These are phyloP conservation scores for Aspergillus nanangensis DNA, from an alignment of 495 filamentous ascomycete genomes.

Conservation along the genomic window DNA sequence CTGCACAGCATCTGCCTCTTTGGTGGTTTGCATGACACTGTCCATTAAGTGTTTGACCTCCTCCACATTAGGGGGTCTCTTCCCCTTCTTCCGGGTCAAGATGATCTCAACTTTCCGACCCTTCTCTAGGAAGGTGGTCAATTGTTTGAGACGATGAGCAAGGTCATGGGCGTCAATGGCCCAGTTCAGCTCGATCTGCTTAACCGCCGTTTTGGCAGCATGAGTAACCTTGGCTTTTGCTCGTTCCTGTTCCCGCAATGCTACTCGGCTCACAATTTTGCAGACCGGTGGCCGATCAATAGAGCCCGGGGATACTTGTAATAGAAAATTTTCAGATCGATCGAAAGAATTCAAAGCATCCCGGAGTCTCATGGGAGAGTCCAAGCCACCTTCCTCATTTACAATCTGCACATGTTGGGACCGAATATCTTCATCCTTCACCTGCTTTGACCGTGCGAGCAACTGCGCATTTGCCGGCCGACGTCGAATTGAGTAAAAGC, in stretches of 20 bases:
- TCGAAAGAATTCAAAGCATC: constrained; percentile 47
- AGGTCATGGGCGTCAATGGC: constrained; percentile 68
- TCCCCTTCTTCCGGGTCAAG: constrained; percentile 45
- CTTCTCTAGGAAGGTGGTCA: constrained; percentile 59
- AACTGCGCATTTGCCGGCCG: constrained; percentile 6
- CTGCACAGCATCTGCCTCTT: constrained; percentile 32
- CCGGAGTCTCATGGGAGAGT: constrained; percentile 33
- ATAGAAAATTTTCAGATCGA: constrained; percentile 46
- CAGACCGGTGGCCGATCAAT: constrained; percentile 50
- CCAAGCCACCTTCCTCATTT: constrained; percentile 42
- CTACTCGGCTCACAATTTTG: constrained; percentile 55
- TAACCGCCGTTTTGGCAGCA: constrained; percentile 32
- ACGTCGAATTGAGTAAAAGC: constrained; percentile 10
- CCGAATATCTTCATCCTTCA: constrained; percentile 53
- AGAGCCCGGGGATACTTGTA: constrained; percentile 47
- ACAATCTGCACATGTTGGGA: constrained; percentile 51
- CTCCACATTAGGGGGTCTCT: constrained; percentile 35
- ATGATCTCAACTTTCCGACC: constrained; percentile 60
- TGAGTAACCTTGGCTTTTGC: constrained; percentile 37
- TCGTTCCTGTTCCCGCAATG: constrained; percentile 34
- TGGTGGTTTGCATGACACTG: constrained; percentile 28
- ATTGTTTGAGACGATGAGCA: constrained; percentile 51
- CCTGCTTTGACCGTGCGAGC: constrained; percentile 8
- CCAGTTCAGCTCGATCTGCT: constrained; percentile 85
- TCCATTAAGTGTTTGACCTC: constrained; percentile 41